phyloP scores from a whole-genome alignment of 129 eudicot species.

The Sambucus nigra region DNA sequence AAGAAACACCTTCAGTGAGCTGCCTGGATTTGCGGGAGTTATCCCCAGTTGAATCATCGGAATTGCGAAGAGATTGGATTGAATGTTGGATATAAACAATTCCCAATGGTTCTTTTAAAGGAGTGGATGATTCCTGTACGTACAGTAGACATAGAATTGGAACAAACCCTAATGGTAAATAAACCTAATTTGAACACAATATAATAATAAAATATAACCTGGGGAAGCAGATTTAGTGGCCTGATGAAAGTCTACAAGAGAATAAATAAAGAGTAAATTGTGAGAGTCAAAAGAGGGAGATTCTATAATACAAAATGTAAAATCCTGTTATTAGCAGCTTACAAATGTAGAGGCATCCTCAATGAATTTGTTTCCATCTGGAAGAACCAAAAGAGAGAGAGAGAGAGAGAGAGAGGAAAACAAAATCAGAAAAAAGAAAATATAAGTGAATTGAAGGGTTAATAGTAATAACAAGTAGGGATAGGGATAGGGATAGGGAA shows the following conservation, averaged over 20 bases:
- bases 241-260: conserved; percentile 43
- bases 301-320: not conserved
- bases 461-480: too few relatives aligned
- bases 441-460: not conserved
- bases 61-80: conserved; percentile 21
- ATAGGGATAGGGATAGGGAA: not conserved
- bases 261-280: not conserved
- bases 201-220: conserved; percentile 26
- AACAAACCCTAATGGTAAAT: not conserved
- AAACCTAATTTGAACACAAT: not conserved
- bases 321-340: conserved; percentile 12
- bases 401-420: conserved; percentile 1
- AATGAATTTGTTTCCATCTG: conserved; percentile 31
- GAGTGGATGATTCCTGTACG: conserved; percentile 45
- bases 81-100: conserved; percentile 33
- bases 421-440: not conserved
- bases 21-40: conserved; percentile 52
- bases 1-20: conserved; percentile 48
- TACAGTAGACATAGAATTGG: not conserved
- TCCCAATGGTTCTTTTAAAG: conserved; percentile 41
- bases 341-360: conserved; percentile 45
- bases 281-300: not conserved
- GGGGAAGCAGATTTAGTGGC: conserved; percentile 57
- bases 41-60: conserved; percentile 23
- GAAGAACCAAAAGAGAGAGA: conserved; percentile 1